Evolutionary conservation across 2,329 filamentous ascomycete genomes (phyloP), one percentile per base, ranked within the genome.

Genomic region (Scedosporium apiospermum): DNA sequence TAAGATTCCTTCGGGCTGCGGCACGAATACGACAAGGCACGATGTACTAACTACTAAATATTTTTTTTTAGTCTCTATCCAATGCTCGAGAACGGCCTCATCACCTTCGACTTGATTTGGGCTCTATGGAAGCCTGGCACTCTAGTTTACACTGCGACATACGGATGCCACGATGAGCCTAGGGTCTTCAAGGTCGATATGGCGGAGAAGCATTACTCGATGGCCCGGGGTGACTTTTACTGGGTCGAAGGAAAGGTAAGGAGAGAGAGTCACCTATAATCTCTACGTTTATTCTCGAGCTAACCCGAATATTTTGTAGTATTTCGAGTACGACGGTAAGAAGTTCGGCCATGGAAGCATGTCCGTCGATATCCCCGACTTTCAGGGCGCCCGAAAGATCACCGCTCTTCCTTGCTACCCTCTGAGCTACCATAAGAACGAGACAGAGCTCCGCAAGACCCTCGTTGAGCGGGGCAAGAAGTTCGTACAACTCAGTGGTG

Each of bases 41-140:
- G 30, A 38, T 3, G 30, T 38, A 9, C 30, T 23, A 18, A n/a
- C 16, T 21, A 18, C 26, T 27, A 42, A 58, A 41, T 12, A 6
- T 9, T 23, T 34, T 9, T 23, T 4, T 9, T 6, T 73, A 89
- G 88, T 1, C 80, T 96, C 0, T 88, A 92, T 67, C 89, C 91
- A 0, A 85, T 96, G 75, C 78, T 96, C 1, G 84, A 91, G 66
- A 89, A 88, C 38, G 90, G 91, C 7, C 86, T 91, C 55, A 96
- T 96, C 71, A 96, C 91, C 0, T 96, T 93, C 68, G 91, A 96
- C 63, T 81, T 96, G 2, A 78, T 96, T 1, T 96, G 92, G 92
- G 91, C 91, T 0, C 76, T 96, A 3, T 96, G 89, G 82, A 96
- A 95, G 70, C 92, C 92, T 0, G 90, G 91, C 68, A 91, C 90